These are phyloP conservation scores for Termitomyces bulborhizus DNA, from an alignment of 768 basidiomycete genomes.

Conservation along the genomic window DNA sequence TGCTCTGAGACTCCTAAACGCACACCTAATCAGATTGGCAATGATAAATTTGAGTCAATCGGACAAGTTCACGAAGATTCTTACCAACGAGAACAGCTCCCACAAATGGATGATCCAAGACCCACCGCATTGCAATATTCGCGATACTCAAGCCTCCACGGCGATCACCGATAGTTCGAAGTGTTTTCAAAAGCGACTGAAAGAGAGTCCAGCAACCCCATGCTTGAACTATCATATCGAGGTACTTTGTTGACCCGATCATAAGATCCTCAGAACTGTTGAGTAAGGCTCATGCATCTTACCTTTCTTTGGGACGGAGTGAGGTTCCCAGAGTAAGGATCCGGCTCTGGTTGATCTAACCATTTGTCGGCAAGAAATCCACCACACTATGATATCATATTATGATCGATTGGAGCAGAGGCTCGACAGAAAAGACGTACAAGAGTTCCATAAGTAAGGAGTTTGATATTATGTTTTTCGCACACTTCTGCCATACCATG, in stretches of 20 bases:
- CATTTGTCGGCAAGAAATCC: constrained; percentile 78
- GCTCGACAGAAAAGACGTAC: constrained; percentile 32
- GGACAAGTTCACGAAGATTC: constrained; percentile 8
- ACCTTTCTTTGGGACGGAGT: constrained; percentile 85
- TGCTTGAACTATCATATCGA: constrained; percentile 73
- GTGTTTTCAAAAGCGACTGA: constrained; percentile 52
- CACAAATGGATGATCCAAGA: constrained; percentile 70
- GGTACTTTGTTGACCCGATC: constrained; percentile 44
- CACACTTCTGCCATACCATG: constrained; percentile 77
- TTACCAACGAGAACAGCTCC: constrained; percentile 76
- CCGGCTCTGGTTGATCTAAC: constrained; percentile 62
- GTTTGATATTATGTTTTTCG: constrained; percentile 61
- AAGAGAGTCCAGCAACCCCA: constrained; percentile 81
- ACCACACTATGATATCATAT: constrained; percentile 53
- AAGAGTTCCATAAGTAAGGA: constrained; percentile 78
- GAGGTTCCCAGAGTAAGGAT: constrained; percentile 58
- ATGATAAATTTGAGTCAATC: background rate
- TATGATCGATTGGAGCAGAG: constrained; percentile 2
- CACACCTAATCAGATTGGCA: constrained; percentile 42
- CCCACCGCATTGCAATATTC: constrained; percentile 79
- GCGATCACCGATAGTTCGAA: constrained; percentile 61
- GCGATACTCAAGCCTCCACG: constrained; percentile 65
- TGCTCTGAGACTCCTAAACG: constrained; percentile 75
- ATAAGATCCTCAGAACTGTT: constrained; percentile 4
- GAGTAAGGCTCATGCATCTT: constrained; percentile 4